Base-by-base conservation (phyloP, 164 flowering plant species). In the Protea cynaroides region DNA sequence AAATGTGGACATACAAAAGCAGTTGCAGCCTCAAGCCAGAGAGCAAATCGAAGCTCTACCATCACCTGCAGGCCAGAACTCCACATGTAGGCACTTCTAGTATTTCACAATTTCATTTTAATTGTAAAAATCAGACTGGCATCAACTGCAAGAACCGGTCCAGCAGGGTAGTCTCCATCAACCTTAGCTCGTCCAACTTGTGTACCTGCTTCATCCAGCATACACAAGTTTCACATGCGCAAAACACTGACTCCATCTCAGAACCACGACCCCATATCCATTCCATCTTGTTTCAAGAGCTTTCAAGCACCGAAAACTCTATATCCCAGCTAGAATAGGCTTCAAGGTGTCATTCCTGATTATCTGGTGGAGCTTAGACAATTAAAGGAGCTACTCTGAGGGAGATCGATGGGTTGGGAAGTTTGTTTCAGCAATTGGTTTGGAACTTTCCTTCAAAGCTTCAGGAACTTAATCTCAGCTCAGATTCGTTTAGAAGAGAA, bases 51-150 rank as follows among this genome's bases (percentile, higher is more conserved):
- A n/a, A n/a, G 34, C 34, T 29, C 5, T 29, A 29, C 34, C 34
- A 29, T 29, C 34, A 29, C 34, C 34, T 5, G 5, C 34, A 29
- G 34, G 34, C 34, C 34, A 29, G 5, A 29, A 29, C 34, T 29
- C 5, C 5, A 2, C 34, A 29, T 29, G 34, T 29, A 29, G 5
- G 34, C 34, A 29, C 34, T 29, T 29, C 34, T 29, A 29, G 5
- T 29, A 29, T 29, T 29, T 29, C 34, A 29, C 34, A 29, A 5
- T 2, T 29, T 29, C 34, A 29, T 29, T 67, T 76, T 25, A 65
- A 64, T 65, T 83, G 92, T 72, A 43, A 74, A 37, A 80, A 74
- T 71, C 88, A 88, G 95, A 80, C 84, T 1, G 97, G 98, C 15
- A 7, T 93, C 53, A 61, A 77, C 54, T 84, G 93, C 70, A 68